Conservation (phyloP, 179 eudicot species). For the Beta macrorhiza region DNA sequence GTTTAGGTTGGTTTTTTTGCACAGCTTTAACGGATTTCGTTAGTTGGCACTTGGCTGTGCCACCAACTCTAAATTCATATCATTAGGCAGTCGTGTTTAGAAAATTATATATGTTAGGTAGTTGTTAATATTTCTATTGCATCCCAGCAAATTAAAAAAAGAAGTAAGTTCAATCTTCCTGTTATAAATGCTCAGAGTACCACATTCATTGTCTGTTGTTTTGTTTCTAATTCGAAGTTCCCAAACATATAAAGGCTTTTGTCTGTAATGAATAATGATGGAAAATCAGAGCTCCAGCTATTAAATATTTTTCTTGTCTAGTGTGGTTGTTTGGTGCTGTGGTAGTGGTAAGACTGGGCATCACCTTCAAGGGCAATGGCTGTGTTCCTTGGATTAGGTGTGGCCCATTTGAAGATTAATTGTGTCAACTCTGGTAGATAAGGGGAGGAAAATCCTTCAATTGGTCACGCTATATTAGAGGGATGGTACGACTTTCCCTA, state of each 20-base stretch:
- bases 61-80: no score
- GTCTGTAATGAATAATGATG: not conserved
- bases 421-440: not conserved
- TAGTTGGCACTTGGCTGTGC: no score
- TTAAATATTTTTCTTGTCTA: not conserved
- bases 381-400: not conserved
- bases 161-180: not conserved
- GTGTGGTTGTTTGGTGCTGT: not conserved
- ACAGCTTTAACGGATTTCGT: no score
- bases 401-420: not conserved
- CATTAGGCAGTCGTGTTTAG: no score
- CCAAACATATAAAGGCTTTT: not conserved
- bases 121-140: no score
- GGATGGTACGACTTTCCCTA: not conserved
- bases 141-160: no score
- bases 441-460: not conserved
- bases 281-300: not conserved
- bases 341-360: not conserved
- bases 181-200: not conserved
- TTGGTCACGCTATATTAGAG: not conserved
- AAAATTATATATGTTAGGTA: no score
- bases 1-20: no score
- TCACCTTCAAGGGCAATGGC: not conserved
- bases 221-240: no score
- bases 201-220: not conserved